A percentile compares a stretch with the other conserved stretches of the same genome.
Conservation (phyloP, 2,329 filamentous ascomycete species). For the Colletotrichum euphorbiae region DNA sequence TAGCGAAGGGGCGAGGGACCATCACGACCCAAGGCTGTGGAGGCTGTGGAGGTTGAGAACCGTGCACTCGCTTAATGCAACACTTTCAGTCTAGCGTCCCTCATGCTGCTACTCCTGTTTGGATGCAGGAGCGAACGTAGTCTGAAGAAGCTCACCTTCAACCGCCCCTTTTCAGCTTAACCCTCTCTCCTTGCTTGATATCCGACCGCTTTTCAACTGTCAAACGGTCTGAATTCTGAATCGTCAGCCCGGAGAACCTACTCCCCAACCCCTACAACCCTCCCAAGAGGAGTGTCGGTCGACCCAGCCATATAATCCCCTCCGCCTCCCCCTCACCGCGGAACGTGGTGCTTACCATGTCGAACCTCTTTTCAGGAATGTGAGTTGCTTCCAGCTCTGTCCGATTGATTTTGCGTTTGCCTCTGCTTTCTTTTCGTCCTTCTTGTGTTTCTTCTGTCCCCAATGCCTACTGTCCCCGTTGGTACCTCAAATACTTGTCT, state of each 20-base stretch:
- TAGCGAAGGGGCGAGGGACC: conserved; percentile 25
- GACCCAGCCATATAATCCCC: conserved; percentile 33
- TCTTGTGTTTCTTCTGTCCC: background rate
- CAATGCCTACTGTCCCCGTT: background rate
- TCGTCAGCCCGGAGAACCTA: conserved; percentile 32
- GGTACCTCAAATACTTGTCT: conserved; percentile 5
- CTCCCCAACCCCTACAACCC: conserved; percentile 29
- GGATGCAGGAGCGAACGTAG: conserved; percentile 41
- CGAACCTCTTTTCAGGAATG: conserved; percentile 72
- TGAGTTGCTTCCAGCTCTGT: conserved; percentile 55
- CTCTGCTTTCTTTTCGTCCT: conserved; percentile 20
- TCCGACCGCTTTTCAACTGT: conserved; percentile 35
- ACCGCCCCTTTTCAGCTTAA: conserved; percentile 40
- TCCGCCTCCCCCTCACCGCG: conserved; percentile 42
- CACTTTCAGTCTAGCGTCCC: conserved; percentile 38
- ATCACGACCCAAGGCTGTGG: conserved; percentile 34
- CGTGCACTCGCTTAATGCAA: conserved; percentile 38
- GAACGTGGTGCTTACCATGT: conserved; percentile 56
- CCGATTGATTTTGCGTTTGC: conserved; percentile 26
- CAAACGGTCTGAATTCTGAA: conserved; percentile 35
- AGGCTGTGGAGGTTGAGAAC: conserved; percentile 34
- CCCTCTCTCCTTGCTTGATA: conserved; percentile 38
- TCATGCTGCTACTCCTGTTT: conserved; percentile 39
- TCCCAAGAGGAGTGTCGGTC: conserved; percentile 29
- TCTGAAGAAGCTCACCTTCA: conserved; percentile 40